A percentile compares a stretch with the other conserved stretches of the same genome.
Evolutionary conservation across 164 flowering plant genomes (phyloP).

Genomic region (Tetracentron sinense): DNA sequence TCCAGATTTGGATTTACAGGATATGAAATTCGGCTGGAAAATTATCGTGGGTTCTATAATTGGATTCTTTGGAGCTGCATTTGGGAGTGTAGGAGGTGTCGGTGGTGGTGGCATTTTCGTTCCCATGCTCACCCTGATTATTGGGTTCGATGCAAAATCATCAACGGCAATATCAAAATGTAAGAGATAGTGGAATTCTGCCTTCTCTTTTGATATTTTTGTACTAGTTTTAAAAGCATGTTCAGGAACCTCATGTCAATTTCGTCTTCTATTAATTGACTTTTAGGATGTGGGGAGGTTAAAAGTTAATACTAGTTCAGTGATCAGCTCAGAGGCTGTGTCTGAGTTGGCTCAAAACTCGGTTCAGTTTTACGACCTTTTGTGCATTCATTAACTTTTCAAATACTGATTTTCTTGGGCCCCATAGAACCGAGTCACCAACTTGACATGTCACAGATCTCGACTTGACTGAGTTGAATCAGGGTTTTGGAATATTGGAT

Average conservation of each 20-base stretch:
- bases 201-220: not conserved
- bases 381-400: not conserved
- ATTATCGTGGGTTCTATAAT: conserved; percentile 64
- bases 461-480: not conserved
- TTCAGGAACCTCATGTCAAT: no score
- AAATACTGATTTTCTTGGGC: not conserved
- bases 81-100: conserved; percentile 99
- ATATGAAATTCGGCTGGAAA: conserved; percentile 76
- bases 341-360: no score
- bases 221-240: no score
- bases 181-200: conserved; percentile 23
- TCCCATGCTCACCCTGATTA: conserved; percentile 84
- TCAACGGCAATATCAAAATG: conserved; percentile 96
- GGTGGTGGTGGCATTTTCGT: conserved; percentile 99
- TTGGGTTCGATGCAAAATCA: conserved; percentile 94
- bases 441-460: not conserved
- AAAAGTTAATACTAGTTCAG: no score
- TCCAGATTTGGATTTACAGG: no score
- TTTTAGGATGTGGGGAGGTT: no score
- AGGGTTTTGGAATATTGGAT: not conserved
- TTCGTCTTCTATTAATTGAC: no score
- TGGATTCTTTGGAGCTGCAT: conserved; percentile 97
- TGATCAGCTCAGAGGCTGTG: no score
- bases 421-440: not conserved
- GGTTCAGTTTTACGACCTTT: not conserved